Conservation (phyloP, 441 rosid genomes). For the Macaranga tanarius region DNA sequence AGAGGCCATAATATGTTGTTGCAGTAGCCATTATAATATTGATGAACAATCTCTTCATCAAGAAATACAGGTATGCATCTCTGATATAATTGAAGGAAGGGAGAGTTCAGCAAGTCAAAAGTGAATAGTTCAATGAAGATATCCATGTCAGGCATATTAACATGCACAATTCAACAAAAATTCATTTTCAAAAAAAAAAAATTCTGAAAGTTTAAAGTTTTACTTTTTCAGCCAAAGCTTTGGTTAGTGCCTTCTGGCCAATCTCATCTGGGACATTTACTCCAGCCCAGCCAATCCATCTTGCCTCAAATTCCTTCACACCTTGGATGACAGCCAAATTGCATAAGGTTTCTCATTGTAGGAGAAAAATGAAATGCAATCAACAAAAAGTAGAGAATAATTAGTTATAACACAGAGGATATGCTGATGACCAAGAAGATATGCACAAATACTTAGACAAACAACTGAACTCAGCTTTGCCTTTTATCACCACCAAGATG, state of each 20-base stretch:
- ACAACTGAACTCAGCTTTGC: not conserved
- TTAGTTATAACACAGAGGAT: not conserved
- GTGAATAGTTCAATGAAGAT: not conserved
- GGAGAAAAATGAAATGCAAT: constrained; percentile 15
- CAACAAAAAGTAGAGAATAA: not conserved
- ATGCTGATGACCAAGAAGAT: not conserved
- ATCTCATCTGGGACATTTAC: constrained; percentile 96
- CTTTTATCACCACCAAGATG: no score
- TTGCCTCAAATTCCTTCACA: constrained; percentile 95
- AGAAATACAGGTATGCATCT: constrained; percentile 99
- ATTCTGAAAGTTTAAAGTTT: constrained; percentile 11
- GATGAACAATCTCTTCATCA: constrained; percentile 99
- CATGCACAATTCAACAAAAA: not conserved
- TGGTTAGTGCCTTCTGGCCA: constrained; percentile 87
- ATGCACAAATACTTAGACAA: not conserved
- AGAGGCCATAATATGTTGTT: constrained; percentile 99
- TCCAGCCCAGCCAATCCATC: constrained; percentile 99
- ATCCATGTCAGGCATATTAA: not conserved
- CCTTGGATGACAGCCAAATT: constrained; percentile 50
- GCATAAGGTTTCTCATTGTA: constrained; percentile 29
- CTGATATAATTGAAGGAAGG: constrained; percentile 37
- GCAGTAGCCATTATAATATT: constrained; percentile 98
- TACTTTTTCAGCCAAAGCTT: constrained; percentile 97
- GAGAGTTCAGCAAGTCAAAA: not conserved
- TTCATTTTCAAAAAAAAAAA: not conserved